Percentiles rank a stretch among this genome's conserved stretches.
Evolutionary conservation across 345 rosid species (phyloP).

Genomic region (Hibiscus tridactylites): DNA sequence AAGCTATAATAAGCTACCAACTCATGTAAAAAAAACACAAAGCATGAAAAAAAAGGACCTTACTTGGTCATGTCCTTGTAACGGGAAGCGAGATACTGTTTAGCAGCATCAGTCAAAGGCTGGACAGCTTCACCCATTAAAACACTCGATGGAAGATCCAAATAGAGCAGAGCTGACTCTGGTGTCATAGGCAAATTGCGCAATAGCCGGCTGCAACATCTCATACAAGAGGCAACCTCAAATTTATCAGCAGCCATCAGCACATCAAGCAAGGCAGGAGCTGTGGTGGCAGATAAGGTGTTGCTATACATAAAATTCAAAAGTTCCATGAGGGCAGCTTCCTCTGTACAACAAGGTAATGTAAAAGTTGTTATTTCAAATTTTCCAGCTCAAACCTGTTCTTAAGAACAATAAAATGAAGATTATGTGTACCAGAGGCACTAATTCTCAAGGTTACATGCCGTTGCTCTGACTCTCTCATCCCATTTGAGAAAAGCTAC

Average conservation of each 20-base stretch:
- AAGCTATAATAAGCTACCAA: neutral
- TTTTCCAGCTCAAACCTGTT: neutral
- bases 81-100: slow-evolving; percentile 78
- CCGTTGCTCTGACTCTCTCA: slow-evolving; percentile 97
- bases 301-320: slow-evolving; percentile 93
- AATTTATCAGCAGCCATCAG: slow-evolving; percentile 99
- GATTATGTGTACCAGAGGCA: slow-evolving; percentile 52
- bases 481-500: slow-evolving; percentile 96
- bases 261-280: slow-evolving; percentile 88
- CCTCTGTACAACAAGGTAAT: slow-evolving; percentile 53
- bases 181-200: slow-evolving; percentile 84
- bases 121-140: slow-evolving; percentile 97
- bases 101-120: slow-evolving; percentile 95
- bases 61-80: slow-evolving; percentile 91
- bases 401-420: neutral
- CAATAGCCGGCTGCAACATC: slow-evolving; percentile 73
- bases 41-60: slow-evolving; percentile 10
- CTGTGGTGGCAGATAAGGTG: slow-evolving; percentile 52
- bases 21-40: slow-evolving; percentile 6
- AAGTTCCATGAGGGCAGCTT: slow-evolving; percentile 94
- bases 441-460: slow-evolving; percentile 84
- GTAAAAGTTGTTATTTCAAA: slow-evolving; percentile 1
- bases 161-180: slow-evolving; percentile 91
- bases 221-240: slow-evolving; percentile 99
- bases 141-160: slow-evolving; percentile 95